These are phyloP conservation scores for Rhizopus arrhizus DNA, from an alignment of 371 early-diverging fungal genomes.

Conservation along the genomic window DNA sequence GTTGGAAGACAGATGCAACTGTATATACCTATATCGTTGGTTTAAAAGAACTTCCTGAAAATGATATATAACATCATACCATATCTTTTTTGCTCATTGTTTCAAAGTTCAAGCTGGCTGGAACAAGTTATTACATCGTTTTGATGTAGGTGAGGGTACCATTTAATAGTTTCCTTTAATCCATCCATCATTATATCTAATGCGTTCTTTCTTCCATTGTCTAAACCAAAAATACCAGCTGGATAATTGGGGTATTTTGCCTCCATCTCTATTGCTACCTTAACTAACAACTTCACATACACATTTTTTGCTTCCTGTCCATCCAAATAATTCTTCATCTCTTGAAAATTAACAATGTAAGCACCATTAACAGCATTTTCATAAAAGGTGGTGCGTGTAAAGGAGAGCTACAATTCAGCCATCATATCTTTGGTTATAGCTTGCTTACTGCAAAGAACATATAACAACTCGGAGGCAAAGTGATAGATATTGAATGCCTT, in stretches of 20 bases:
- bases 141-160: slow-evolving; percentile 84
- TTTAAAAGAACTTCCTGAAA: slow-evolving; percentile 95
- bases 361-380: slow-evolving; percentile 6
- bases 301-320: slow-evolving; percentile 3
- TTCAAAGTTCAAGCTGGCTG: slow-evolving; percentile 95
- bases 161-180: slow-evolving; percentile 16
- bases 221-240: slow-evolving; percentile 4
- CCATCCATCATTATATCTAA: slow-evolving; percentile 5
- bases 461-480: no score
- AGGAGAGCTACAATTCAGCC: neutral
- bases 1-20: slow-evolving; percentile 88
- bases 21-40: slow-evolving; percentile 90
- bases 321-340: slow-evolving; percentile 6
- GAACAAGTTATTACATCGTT: slow-evolving; percentile 85
- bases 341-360: slow-evolving; percentile 2
- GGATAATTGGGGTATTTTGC: slow-evolving; percentile 1
- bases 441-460: no score
- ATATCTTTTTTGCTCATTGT: slow-evolving; percentile 98
- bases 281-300: slow-evolving; percentile 4
- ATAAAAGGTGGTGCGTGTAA: neutral
- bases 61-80: slow-evolving; percentile 85
- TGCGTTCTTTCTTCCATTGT: slow-evolving; percentile 5
- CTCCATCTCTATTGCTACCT: slow-evolving; percentile 5
- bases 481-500: no score
- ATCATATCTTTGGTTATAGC: no score